Percentiles rank a stretch among this genome's conserved stretches.
These are phyloP conservation scores for Marasmius fiardii DNA, from an alignment of 1,284 basidiomycete genomes.

Conservation along the genomic window DNA sequence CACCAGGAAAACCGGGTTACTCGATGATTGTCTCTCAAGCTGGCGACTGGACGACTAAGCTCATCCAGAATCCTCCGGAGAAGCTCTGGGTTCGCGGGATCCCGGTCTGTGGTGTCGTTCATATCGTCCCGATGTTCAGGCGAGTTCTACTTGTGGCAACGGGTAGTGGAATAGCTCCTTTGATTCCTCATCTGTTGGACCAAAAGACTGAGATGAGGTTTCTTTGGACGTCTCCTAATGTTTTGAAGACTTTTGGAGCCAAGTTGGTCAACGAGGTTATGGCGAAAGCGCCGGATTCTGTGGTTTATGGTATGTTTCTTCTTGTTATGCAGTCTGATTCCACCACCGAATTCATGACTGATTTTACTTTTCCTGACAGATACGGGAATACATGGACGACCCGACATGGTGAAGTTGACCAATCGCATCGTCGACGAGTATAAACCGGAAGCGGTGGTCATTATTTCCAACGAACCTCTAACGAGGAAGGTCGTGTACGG, in stretches of 20 bases:
- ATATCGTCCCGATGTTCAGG: conserved; percentile 53
- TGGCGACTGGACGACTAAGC: conserved; percentile 57
- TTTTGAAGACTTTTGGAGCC: conserved; percentile 56
- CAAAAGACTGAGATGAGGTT: conserved; percentile 48
- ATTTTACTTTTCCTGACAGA: no score
- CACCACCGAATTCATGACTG: no score
- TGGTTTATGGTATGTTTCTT: conserved; percentile 44
- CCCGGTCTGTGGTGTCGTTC: conserved; percentile 54
- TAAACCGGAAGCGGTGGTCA: conserved; percentile 56
- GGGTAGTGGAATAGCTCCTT: conserved; percentile 58
- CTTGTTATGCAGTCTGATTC: no score
- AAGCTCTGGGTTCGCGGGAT: conserved; percentile 56
- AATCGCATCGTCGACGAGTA: conserved; percentile 55
- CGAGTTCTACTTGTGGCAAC: conserved; percentile 58
- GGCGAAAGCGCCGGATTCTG: conserved; percentile 44
- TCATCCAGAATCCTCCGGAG: conserved; percentile 50
- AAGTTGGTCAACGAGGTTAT: conserved; percentile 52
- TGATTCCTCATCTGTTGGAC: conserved; percentile 49
- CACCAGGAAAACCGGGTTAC: conserved; percentile 50
- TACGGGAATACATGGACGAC: conserved; percentile 54
- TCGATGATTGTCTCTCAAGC: conserved; percentile 56
- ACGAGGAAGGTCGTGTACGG: conserved; percentile 61
- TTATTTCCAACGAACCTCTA: conserved; percentile 58
- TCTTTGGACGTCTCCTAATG: conserved; percentile 58
- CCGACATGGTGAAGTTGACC: conserved; percentile 59